Evolutionary conservation across 352 stramenopile genomes (phyloP).

Genomic region (Globisporangium emineosum): DNA sequence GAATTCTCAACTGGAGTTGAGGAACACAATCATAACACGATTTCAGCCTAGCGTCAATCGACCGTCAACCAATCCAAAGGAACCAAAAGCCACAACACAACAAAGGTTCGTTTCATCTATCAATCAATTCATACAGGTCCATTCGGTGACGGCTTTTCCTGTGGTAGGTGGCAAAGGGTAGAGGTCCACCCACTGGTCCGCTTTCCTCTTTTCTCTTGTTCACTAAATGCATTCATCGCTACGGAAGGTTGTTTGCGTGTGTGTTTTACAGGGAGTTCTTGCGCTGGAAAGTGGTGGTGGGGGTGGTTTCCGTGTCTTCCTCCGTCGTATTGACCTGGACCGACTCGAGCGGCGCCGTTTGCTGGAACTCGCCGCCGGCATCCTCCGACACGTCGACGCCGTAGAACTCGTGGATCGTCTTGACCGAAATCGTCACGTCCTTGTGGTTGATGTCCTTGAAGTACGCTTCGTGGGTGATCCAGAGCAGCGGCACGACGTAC

Average conservation of each 20-base stretch:
- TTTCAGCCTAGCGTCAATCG: no score
- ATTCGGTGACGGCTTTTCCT: not conserved
- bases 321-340: constrained; percentile 22
- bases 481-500: constrained; percentile 88
- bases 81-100: not conserved
- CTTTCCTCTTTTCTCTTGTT: not conserved
- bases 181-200: no score
- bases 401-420: constrained; percentile 63
- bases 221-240: constrained; percentile 17
- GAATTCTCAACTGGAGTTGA: not conserved
- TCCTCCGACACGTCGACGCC: constrained; percentile 36
- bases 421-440: constrained; percentile 56
- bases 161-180: not conserved
- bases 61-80: not conserved
- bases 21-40: not conserved
- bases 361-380: constrained; percentile 17
- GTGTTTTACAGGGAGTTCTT: constrained; percentile 46
- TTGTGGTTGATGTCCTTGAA: constrained; percentile 82
- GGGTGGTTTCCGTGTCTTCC: constrained; percentile 32
- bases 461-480: constrained; percentile 79
- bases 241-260: constrained; percentile 3
- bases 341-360: constrained; percentile 18
- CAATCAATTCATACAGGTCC: constrained; percentile 9
- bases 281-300: constrained; percentile 36
- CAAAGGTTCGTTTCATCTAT: constrained; percentile 1